Conservation (phyloP, 345 rosid genomes). For the Sonneratia alba region DNA sequence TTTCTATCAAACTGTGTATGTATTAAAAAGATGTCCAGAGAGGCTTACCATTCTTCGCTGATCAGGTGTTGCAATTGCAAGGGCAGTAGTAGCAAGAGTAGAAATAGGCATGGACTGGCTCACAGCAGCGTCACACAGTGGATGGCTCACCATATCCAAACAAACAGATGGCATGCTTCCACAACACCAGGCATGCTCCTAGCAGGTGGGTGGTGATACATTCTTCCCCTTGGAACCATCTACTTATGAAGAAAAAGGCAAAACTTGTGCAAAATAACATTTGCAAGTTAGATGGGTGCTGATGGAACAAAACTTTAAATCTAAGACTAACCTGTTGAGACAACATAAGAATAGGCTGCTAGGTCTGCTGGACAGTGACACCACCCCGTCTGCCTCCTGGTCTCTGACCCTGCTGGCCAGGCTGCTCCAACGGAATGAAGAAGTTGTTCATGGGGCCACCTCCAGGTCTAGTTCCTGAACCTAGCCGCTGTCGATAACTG, state of each 20-base stretch:
- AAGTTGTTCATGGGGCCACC: constrained; percentile 58
- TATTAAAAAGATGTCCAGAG: background rate
- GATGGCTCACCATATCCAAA: constrained; percentile 48
- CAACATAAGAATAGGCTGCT: constrained; percentile 53
- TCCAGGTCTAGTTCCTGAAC: constrained; percentile 77
- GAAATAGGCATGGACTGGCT: constrained; percentile 46
- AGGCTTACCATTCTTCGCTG: constrained; percentile 55
- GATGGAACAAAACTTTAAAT: background rate
- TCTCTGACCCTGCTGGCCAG: constrained; percentile 57
- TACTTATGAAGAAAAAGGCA: background rate
- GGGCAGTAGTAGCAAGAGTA: constrained; percentile 60
- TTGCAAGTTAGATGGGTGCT: background rate
- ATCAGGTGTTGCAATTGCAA: constrained; percentile 63
- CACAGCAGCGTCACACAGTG: constrained; percentile 36
- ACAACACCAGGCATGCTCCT: constrained; percentile 41
- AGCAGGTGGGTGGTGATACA: constrained; percentile 54
- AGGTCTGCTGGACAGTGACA: constrained; percentile 47
- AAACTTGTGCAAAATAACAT: background rate
- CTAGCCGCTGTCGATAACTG: constrained; percentile 79
- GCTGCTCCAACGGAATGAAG: constrained; percentile 57
- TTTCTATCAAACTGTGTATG: background rate
- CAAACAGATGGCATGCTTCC: constrained; percentile 54
- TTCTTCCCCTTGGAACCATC: constrained; percentile 75
- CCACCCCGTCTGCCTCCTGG: constrained; percentile 52
- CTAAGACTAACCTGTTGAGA: constrained; percentile 39